A percentile compares a stretch with the other conserved stretches of the same genome.
These are phyloP conservation scores for Fistulifera solaris DNA, from an alignment of 108 stramenopile genomes.

Conservation along the genomic window DNA sequence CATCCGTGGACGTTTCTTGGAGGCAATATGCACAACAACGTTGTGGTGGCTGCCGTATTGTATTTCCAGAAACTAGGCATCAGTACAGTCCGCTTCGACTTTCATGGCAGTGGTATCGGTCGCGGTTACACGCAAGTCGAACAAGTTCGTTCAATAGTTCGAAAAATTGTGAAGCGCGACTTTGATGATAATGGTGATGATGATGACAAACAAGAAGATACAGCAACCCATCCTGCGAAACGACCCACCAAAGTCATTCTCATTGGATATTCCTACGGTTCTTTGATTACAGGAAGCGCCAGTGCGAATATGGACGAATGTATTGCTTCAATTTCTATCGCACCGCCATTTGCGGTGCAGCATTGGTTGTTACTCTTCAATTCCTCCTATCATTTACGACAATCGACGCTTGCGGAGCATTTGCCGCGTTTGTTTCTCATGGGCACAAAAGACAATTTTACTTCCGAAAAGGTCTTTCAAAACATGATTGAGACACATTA, in stretches of 20 bases:
- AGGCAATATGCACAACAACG: constrained; percentile 54
- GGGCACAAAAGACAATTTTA: constrained; percentile 47
- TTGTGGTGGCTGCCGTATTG: constrained; percentile 30
- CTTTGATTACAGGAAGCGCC: constrained; percentile 36
- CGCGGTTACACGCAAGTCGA: constrained; percentile 35
- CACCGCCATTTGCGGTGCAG: constrained; percentile 37
- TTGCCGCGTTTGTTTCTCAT: constrained; percentile 32
- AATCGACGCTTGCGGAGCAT: constrained; percentile 14
- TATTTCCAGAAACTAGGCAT: constrained; percentile 43
- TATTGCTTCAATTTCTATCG: constrained; percentile 33
- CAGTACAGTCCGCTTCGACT: constrained; percentile 43
- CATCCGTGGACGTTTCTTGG: constrained; percentile 59
- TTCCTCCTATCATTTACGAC: constrained; percentile 35
- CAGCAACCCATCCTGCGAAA: background rate
- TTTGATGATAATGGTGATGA: constrained; percentile 19
- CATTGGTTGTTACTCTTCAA: constrained; percentile 45
- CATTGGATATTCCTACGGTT: constrained; percentile 59
- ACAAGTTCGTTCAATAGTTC: constrained; percentile 33
- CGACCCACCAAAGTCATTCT: constrained; percentile 18
- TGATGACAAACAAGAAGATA: background rate
- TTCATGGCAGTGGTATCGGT: constrained; percentile 27
- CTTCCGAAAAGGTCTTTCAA: constrained; percentile 28
- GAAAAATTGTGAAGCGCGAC: background rate
- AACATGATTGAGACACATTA: constrained; percentile 13
- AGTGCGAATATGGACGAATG: constrained; percentile 27